Evolutionary conservation across 2,329 filamentous ascomycete genomes (phyloP), one percentile per base, ranked within the genome.

Genomic region (Sporothrix phasma): DNA sequence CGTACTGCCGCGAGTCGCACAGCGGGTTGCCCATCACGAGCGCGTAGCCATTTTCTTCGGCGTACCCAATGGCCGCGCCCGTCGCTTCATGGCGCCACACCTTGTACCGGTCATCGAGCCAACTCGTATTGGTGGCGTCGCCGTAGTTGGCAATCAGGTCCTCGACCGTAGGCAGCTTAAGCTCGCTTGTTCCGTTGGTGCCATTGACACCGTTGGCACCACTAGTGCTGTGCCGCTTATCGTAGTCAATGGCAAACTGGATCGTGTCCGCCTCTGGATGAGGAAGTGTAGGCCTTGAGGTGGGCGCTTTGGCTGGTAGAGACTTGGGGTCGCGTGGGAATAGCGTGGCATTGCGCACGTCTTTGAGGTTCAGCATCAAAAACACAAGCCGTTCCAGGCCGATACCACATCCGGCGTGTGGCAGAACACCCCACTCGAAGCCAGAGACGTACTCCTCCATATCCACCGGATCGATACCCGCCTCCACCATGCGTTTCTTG

Each of bases 71-170:
- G 5, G 92, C 92, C 0, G 92, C 92, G 58, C 92, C 92, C 2
- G 89, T 93, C 39, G 78, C 74, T 24, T 83, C 77, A 72, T 96
- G 90, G 34, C 92, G 87, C 90, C 91, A 97, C 65, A 96, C 86
- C 71, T 90, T 82, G 74, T 92, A 96, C 6, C 91, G 86, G 6
- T 92, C 89, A 73, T 97, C 92, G 7, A 94, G 83, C 91, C 92
- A 97, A 0, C 91, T 94, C 0, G 92, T 97, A 72, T 96, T 95
- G 58, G 91, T 92, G 1, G 92, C 91, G 74, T 97, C 92, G 67
- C 92, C 92, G 70, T 97, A 97, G 75, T 97, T 97, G 72, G 91
- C 91, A 73, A 97, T 92, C 47, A 97, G 85, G 72, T 96, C 88
- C 73, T 92, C 90, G 5, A 97, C 74, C 0, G 90, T 81, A 61